Evolutionary conservation across 371 early-diverging fungal species (phyloP).

Genomic region (Zopfochytrium polystomum): DNA sequence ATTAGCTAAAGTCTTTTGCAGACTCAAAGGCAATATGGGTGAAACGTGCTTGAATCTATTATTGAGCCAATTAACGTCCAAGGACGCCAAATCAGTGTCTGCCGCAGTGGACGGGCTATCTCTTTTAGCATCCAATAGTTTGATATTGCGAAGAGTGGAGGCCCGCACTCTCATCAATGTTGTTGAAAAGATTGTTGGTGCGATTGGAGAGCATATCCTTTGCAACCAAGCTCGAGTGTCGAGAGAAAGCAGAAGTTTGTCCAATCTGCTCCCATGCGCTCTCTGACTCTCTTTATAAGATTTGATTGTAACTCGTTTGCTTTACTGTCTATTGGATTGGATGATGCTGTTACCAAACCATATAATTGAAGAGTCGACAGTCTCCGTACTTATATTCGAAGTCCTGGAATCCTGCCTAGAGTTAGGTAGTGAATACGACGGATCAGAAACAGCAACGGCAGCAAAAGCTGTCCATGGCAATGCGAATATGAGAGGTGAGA

Average conservation of each 20-base stretch:
- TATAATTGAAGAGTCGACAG: too few species aligned
- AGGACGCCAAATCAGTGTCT: conserved; percentile 58
- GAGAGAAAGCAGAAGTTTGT: conserved; percentile 45
- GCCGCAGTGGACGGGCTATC: conserved; percentile 67
- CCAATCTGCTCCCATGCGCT: background rate
- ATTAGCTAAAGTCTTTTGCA: background rate
- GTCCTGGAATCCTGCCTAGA: too few species aligned
- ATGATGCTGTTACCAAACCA: conserved; percentile 57
- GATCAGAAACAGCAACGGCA: too few species aligned
- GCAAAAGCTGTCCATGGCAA: too few species aligned
- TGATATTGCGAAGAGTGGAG: conserved; percentile 39
- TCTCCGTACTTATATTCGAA: too few species aligned
- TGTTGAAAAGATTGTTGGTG: conserved; percentile 62
- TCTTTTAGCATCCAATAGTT: conserved; percentile 56
- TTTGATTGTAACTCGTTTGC: conserved; percentile 55
- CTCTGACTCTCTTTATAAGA: background rate
- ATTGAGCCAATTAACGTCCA: conserved; percentile 68
- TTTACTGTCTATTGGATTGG: conserved; percentile 74
- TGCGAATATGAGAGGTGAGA: too few species aligned
- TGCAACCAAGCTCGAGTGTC: conserved; percentile 44
- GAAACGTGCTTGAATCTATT: conserved; percentile 59
- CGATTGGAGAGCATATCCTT: conserved; percentile 66
- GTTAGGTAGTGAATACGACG: too few species aligned
- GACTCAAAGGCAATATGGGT: conserved; percentile 23
- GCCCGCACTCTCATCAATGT: conserved; percentile 58